Evolutionary conservation across 768 basidiomycete species (phyloP).

Genomic region (Cyclocybe aegerita): DNA sequence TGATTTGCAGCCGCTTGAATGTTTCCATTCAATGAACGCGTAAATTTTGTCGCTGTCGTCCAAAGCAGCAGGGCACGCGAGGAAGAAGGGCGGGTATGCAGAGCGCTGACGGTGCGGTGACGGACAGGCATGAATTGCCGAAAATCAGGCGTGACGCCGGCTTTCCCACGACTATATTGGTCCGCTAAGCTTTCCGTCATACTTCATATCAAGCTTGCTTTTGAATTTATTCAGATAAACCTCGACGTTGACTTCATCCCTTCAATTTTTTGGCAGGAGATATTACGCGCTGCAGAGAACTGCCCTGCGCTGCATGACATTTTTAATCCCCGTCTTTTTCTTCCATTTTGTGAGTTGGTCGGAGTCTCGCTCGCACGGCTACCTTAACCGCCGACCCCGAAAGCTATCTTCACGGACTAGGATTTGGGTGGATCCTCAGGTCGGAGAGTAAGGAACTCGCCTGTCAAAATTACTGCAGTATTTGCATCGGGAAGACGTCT

Average conservation of each 20-base stretch:
- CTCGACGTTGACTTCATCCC: background rate
- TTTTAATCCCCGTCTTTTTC: too few relatives aligned
- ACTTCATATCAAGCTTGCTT: conserved; percentile 1
- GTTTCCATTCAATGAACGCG: conserved; percentile 31
- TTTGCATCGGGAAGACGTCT: background rate
- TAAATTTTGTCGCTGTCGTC: background rate
- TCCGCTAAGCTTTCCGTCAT: conserved; percentile 7
- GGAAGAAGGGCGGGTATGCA: too few relatives aligned
- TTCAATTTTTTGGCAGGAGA: too few relatives aligned
- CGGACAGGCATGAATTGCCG: background rate
- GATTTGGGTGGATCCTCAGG: too few relatives aligned
- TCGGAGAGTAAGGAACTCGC: too few relatives aligned
- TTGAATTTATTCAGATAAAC: background rate
- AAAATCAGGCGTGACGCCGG: background rate
- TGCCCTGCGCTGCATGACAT: too few relatives aligned
- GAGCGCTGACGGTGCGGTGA: background rate
- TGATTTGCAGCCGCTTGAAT: conserved; percentile 39
- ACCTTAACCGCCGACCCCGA: too few relatives aligned
- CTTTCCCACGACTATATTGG: conserved; percentile 18
- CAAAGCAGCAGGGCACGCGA: too few relatives aligned
- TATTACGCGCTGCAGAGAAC: too few relatives aligned
- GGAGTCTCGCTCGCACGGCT: too few relatives aligned
- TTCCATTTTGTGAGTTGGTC: too few relatives aligned
- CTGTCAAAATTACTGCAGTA: background rate
- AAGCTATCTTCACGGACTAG: too few relatives aligned